These are phyloP conservation scores for Metschnikowia similis DNA, from an alignment of 805 yeast genomes.

Conservation along the genomic window DNA sequence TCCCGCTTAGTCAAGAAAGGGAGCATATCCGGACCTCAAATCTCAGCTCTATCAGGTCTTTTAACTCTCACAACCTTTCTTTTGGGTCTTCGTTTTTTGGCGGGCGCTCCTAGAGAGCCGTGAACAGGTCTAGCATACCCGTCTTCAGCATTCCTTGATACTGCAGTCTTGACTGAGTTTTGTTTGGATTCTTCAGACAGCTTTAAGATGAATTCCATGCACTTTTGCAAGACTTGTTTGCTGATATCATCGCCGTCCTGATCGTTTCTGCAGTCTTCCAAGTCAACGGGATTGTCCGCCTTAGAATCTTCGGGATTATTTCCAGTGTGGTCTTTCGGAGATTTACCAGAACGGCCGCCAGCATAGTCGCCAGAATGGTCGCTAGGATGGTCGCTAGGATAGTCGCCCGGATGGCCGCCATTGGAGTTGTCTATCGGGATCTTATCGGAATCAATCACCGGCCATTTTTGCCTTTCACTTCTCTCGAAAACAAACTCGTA, in stretches of 20 bases:
- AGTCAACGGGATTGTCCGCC: slow-evolving; percentile 1
- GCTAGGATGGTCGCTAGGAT: background rate
- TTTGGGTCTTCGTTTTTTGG: background rate
- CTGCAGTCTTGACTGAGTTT: background rate
- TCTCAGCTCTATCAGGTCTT: background rate
- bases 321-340: background rate
- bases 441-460: slow-evolving; percentile 1
- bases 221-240: slow-evolving; percentile 9
- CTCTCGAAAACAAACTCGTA: slow-evolving; percentile 12
- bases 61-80: background rate
- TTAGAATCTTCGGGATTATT: background rate
- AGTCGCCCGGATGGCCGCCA: background rate
- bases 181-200: background rate
- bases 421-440: background rate
- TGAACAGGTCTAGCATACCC: background rate
- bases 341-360: background rate
- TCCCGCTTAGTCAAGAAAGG: background rate
- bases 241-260: slow-evolving; percentile 3
- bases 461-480: background rate
- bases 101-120: background rate
- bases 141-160: background rate
- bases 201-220: slow-evolving; percentile 11
- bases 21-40: background rate
- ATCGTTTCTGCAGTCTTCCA: slow-evolving; percentile 3
- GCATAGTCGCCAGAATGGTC: background rate